These are phyloP conservation scores for Graphiopsis chlorocephala DNA, from an alignment of 2,329 filamentous ascomycete genomes.

Conservation along the genomic window DNA sequence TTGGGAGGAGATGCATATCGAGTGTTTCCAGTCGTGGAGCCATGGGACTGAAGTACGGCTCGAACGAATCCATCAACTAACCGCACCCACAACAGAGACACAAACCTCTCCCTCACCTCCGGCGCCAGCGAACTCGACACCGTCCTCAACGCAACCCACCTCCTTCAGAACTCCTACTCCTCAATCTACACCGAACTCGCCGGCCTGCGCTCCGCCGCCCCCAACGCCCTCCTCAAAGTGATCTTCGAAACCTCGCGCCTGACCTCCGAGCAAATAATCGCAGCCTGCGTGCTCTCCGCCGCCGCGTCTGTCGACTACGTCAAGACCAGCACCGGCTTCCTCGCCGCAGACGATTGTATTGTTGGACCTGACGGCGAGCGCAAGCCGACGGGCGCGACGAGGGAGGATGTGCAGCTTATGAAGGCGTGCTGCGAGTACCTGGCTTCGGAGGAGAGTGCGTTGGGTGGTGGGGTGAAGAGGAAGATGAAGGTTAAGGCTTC, in stretches of 20 bases:
- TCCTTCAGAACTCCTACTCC: conserved; percentile 43
- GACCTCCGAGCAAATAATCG: conserved; percentile 48
- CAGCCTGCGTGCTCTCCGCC: conserved; percentile 51
- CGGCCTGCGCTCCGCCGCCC: conserved; percentile 49
- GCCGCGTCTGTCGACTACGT: conserved; percentile 57
- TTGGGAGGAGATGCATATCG: not conserved
- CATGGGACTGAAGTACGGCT: too few relatives aligned
- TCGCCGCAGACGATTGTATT: conserved; percentile 31
- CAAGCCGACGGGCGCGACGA: conserved; percentile 43
- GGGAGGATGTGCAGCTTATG: conserved; percentile 56
- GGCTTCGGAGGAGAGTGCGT: conserved; percentile 25
- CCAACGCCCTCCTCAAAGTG: conserved; percentile 49
- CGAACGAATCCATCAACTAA: not conserved
- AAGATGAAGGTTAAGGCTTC: conserved; percentile 57
- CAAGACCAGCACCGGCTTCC: conserved; percentile 61
- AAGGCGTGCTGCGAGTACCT: conserved; percentile 45
- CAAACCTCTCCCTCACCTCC: conserved; percentile 45
- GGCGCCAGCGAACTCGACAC: conserved; percentile 59
- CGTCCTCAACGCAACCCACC: conserved; percentile 54
- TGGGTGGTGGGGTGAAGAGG: conserved; percentile 4
- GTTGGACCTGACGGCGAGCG: not conserved
- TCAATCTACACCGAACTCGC: conserved; percentile 54
- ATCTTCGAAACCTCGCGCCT: conserved; percentile 60
- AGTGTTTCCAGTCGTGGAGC: not conserved
- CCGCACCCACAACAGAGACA: conserved; percentile 39